Percentiles rank a stretch among this genome's conserved stretches.
phyloP scores from a whole-genome alignment of 2,329 filamentous ascomycete genomes.

The Arachnomyces sp. region DNA sequence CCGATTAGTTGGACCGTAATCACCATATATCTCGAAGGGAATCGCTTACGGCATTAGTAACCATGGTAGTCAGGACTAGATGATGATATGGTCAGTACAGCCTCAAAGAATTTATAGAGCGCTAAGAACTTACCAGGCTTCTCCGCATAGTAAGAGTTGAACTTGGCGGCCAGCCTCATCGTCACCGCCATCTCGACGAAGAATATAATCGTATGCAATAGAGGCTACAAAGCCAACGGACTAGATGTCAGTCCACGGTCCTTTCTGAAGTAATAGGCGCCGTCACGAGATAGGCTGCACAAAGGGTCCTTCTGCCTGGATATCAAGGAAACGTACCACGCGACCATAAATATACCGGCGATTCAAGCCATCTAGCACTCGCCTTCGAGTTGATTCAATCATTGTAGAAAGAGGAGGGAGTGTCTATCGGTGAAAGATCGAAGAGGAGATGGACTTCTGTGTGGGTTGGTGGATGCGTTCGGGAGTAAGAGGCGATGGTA shows the following conservation, averaged over 20 bases:
- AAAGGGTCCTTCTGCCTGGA: slow-evolving; percentile 6
- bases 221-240: slow-evolving; percentile 51
- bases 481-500: slow-evolving; percentile 23
- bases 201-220: slow-evolving; percentile 77
- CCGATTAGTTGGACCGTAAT: slow-evolving; percentile 10
- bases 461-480: slow-evolving; percentile 14
- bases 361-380: slow-evolving; percentile 38
- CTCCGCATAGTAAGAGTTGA: slow-evolving; percentile 89
- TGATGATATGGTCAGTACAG: neutral
- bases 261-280: neutral
- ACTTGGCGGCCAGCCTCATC: slow-evolving; percentile 72
- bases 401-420: slow-evolving; percentile 28
- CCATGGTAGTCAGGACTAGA: slow-evolving; percentile 92
- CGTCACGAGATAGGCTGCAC: neutral
- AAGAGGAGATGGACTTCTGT: slow-evolving; percentile 21
- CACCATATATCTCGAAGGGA: slow-evolving; percentile 2
- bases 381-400: slow-evolving; percentile 33
- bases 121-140: slow-evolving; percentile 58
- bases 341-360: slow-evolving; percentile 40
- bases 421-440: slow-evolving; percentile 14
- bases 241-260: neutral
- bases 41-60: slow-evolving; percentile 74
- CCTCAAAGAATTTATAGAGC: slow-evolving; percentile 1
- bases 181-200: slow-evolving; percentile 82
- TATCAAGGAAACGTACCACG: slow-evolving; percentile 26